These are phyloP conservation scores for Spiraea crenata DNA, from an alignment of 331 rosid species.

Conservation along the genomic window DNA sequence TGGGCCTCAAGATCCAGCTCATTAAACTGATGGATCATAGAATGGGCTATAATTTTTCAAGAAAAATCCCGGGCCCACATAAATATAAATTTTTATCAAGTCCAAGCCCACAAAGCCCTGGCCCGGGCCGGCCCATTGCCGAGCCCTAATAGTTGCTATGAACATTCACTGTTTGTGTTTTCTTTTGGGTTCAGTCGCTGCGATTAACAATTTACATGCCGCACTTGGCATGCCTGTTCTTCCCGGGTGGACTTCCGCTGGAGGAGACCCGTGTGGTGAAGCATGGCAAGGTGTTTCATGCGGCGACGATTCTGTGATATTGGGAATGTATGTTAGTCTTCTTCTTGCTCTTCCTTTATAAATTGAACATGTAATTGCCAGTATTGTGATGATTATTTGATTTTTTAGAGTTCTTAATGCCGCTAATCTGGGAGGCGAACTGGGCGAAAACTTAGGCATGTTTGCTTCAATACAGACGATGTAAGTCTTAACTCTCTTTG, in stretches of 20 bases:
- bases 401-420: constrained; percentile 60
- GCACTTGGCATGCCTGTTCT: constrained; percentile 71
- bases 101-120: too few species aligned
- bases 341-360: constrained; percentile 15
- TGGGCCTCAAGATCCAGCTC: too few species aligned
- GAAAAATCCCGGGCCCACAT: too few species aligned
- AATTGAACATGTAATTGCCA: neutral
- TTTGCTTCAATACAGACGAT: constrained; percentile 60
- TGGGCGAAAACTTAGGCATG: constrained; percentile 63
- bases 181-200: constrained; percentile 56
- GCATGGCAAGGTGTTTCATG: constrained; percentile 88
- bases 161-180: constrained; percentile 12
- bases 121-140: too few species aligned
- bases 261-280: constrained; percentile 91
- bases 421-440: constrained; percentile 86
- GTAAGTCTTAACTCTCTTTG: constrained; percentile 44
- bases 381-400: constrained; percentile 28
- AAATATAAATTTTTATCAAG: too few species aligned
- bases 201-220: constrained; percentile 61
- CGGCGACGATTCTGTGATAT: constrained; percentile 47
- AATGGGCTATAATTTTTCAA: too few species aligned
- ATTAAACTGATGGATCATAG: too few species aligned
- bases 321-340: constrained; percentile 53
- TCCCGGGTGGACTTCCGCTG: constrained; percentile 80
- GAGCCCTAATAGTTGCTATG: neutral